A percentile compares a stretch with the other conserved stretches of the same genome.
Evolutionary conservation across 176 grass and related monocot species (phyloP).

Genomic region (Canna indica): DNA sequence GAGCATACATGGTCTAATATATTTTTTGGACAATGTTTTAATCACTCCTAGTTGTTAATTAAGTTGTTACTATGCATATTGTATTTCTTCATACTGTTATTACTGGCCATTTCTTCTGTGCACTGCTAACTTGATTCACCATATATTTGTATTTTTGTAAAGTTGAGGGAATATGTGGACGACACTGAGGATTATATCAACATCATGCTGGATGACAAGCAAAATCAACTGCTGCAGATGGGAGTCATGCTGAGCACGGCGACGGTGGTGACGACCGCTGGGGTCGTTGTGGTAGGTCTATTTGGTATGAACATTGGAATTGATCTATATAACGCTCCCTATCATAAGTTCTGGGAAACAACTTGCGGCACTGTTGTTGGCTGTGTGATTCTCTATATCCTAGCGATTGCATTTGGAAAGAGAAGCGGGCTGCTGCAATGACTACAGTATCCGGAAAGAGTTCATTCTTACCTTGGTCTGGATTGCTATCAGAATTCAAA

Average conservation of each 20-base stretch:
- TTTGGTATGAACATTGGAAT: conserved; percentile 84
- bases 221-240: conserved; percentile 82
- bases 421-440: conserved; percentile 71
- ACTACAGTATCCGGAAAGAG: no score
- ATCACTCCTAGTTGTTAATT: no score
- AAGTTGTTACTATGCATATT: no score
- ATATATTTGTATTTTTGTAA: conserved; percentile 14
- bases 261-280: conserved; percentile 54
- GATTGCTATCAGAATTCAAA: no score
- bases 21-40: no score
- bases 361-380: conserved; percentile 53
- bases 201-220: conserved; percentile 83
- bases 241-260: conserved; percentile 67
- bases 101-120: no score
- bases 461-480: no score
- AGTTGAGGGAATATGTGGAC: conserved; percentile 79
- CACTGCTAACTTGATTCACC: conserved; percentile 5
- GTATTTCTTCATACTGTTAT: no score
- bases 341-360: conserved; percentile 64
- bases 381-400: conserved; percentile 50
- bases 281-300: conserved; percentile 52
- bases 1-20: background rate
- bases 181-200: conserved; percentile 77
- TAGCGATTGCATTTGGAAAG: conserved; percentile 61
- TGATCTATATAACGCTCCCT: conserved; percentile 29